Evolutionary conservation across 805 yeast genomes (phyloP).

Genomic region (Lipomyces yamanashiensis): DNA sequence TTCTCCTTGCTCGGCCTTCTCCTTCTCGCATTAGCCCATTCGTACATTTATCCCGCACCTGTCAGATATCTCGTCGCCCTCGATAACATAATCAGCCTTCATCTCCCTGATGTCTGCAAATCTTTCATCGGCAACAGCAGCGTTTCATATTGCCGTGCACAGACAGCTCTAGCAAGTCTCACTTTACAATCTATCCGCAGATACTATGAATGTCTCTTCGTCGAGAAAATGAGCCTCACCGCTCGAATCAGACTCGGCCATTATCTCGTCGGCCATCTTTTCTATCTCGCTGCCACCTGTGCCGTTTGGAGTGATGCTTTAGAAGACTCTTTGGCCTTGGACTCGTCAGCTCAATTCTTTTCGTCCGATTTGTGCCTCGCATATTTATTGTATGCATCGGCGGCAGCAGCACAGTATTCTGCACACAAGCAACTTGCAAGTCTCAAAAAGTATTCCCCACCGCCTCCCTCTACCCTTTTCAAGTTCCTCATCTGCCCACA

Average conservation of each 20-base stretch:
- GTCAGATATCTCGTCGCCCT: constrained; percentile 1
- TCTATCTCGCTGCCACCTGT: constrained; percentile 47
- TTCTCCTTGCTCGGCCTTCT: constrained; percentile 8
- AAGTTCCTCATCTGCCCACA: constrained; percentile 60
- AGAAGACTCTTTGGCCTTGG: neutral
- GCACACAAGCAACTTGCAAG: constrained; percentile 57
- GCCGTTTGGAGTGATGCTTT: constrained; percentile 17
- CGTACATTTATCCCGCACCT: neutral
- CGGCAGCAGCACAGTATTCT: constrained; percentile 53
- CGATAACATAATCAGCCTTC: neutral
- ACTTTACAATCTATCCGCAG: constrained; percentile 57
- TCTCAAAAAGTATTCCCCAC: constrained; percentile 59
- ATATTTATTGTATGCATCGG: constrained; percentile 43
- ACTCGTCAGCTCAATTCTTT: neutral
- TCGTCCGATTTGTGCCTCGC: constrained; percentile 14
- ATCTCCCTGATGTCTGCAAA: neutral
- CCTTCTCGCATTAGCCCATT: neutral
- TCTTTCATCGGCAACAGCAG: neutral
- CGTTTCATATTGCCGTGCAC: constrained; percentile 7
- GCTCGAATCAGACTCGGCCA: constrained; percentile 63
- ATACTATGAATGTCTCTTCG: constrained; percentile 52
- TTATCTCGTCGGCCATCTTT: constrained; percentile 60
- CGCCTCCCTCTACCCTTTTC: constrained; percentile 48
- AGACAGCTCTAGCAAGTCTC: constrained; percentile 8
- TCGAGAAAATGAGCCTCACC: constrained; percentile 47